phyloP scores from a whole-genome alignment of 2,329 filamentous ascomycete species.

The Amauroascus verrucosus region DNA sequence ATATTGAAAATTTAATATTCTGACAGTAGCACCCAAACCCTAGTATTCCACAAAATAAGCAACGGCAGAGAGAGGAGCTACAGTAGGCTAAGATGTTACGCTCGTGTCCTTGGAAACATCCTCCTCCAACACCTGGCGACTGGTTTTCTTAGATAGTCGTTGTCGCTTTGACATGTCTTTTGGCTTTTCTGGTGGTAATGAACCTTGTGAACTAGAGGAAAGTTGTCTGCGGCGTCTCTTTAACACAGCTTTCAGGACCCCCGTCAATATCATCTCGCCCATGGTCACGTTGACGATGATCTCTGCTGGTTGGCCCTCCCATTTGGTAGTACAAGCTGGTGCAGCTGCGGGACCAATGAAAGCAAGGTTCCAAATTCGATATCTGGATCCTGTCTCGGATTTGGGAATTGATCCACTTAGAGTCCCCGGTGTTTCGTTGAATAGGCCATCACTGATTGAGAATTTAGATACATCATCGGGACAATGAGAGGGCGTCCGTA shows the following conservation, averaged over 20 bases:
- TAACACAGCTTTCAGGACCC: conserved; percentile 12
- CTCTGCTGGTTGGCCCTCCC: conserved; percentile 14
- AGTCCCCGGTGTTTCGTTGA: too few relatives aligned
- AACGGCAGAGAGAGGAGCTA: neutral
- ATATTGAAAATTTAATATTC: too few relatives aligned
- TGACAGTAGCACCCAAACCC: too few relatives aligned
- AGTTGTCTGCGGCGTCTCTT: conserved; percentile 5
- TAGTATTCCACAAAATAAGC: too few relatives aligned
- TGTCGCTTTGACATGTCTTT: conserved; percentile 6
- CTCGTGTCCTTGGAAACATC: neutral
- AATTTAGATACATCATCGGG: neutral
- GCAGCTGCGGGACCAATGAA: neutral
- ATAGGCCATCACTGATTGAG: neutral
- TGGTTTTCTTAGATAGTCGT: neutral
- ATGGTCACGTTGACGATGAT: conserved; percentile 13
- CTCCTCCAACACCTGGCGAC: neutral
- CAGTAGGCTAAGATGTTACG: neutral
- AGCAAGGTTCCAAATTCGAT: conserved; percentile 4
- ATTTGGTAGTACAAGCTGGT: neutral
- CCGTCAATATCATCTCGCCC: conserved; percentile 13
- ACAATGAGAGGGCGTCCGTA: neutral
- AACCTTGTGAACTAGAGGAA: neutral
- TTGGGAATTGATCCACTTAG: neutral
- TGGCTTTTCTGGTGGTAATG: conserved; percentile 8
- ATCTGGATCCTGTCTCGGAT: neutral